phyloP scores from a whole-genome alignment of 768 basidiomycete genomes.

The Crassisporium funariophilum region DNA sequence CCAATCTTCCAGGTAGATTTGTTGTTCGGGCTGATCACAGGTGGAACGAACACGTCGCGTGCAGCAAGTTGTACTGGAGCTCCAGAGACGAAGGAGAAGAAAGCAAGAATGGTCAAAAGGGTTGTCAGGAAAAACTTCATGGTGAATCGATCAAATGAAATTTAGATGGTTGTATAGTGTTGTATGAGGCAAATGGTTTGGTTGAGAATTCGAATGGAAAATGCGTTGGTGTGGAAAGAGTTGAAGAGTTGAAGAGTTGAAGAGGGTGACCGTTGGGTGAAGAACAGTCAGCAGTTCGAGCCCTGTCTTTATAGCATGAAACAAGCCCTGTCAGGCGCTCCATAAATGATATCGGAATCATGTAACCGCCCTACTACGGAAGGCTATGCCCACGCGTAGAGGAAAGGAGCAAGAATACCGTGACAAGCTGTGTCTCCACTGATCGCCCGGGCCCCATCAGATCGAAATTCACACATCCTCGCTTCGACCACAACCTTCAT shows the following conservation, averaged over 20 bases:
- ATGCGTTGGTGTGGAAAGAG: not conserved
- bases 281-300: constrained; percentile 6
- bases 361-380: constrained; percentile 11
- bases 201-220: constrained; percentile 5
- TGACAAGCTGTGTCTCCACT: constrained; percentile 10
- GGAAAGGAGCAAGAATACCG: not conserved
- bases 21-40: constrained; percentile 26
- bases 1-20: constrained; percentile 32
- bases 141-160: constrained; percentile 6
- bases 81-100: constrained; percentile 26
- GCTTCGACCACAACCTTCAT: too few species aligned
- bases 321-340: constrained; percentile 6
- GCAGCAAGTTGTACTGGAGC: constrained; percentile 24
- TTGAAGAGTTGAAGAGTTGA: constrained; percentile 5
- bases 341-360: constrained; percentile 5
- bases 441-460: constrained; percentile 2
- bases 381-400: constrained; percentile 9
- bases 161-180: not conserved
- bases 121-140: constrained; percentile 24
- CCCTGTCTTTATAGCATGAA: constrained; percentile 18
- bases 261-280: constrained; percentile 22
- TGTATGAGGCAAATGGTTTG: not conserved
- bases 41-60: constrained; percentile 36
- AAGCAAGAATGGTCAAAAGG: constrained; percentile 25
- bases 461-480: too few species aligned